Base-by-base conservation (phyloP, 305 asterid genomes). In the Coffea humblotiana region DNA sequence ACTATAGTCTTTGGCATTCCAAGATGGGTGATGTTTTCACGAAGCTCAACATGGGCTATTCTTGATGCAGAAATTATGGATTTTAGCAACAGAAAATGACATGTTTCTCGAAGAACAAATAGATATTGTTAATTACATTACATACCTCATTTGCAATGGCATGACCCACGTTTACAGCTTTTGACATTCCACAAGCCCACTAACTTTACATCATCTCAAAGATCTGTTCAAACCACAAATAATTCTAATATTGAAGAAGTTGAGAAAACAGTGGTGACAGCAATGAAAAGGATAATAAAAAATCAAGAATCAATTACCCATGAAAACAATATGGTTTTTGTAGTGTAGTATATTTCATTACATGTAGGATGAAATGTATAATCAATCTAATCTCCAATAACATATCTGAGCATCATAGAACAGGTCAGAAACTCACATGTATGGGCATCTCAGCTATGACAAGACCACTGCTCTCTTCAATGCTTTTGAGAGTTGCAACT, bases 371-470 rank as follows among this genome's bases (percentile, higher is more conserved):
- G 43, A 21, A 43, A 49, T 47, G 63, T 47, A 47, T 27, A 21
- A 35, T 75, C 47, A 61, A 74, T 48, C 8, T 37, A 29, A 78
- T 65, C 47, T 19, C 61, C 63, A 78, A 63, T 52, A 67, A 43
- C 71, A 49, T 71, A 78, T 56, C 47, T 45, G 48, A 47, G 81
- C 72, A 58, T 72, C 75, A 79, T 54, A 16, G 79, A 37, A 51
- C 61, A 74, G 71, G 80, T 29, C 74, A 47, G 75, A 52, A 83
- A 75, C 97, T 88, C 85, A 94, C 98, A 78, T 96, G 86, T 84
- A 92, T 94, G 80, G 98, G 98, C 98, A 96, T 94, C 89, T 94
- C 98, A 76, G 88, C 94, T 79, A 92, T 92, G 81, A 89, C 82
- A 77, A 93, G 88, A 69, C 97, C 94, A 71, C 93, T 90, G 90